These are phyloP conservation scores for Lyophyllum semitale DNA, from an alignment of 768 basidiomycete genomes.

Conservation along the genomic window DNA sequence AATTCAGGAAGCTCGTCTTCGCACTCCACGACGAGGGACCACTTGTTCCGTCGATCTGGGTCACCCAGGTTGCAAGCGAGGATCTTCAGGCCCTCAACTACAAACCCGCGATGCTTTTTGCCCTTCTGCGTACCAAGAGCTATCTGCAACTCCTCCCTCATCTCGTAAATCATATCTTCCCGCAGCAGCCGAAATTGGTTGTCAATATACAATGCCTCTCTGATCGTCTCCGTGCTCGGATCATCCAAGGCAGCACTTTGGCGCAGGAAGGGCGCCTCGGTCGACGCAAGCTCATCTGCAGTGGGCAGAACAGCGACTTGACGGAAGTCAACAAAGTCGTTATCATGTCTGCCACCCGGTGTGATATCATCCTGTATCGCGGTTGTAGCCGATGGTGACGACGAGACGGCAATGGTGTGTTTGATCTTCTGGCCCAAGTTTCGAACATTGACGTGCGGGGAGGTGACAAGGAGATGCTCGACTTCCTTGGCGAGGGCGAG, in stretches of 20 bases:
- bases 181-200: conserved; percentile 13
- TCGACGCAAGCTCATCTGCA: conserved; percentile 52
- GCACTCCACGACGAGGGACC: conserved; percentile 43
- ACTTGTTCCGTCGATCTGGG: conserved; percentile 27
- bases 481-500: conserved; percentile 14
- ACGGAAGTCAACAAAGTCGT: conserved; percentile 64
- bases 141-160: conserved; percentile 53
- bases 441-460: conserved; percentile 25
- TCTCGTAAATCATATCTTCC: conserved; percentile 14
- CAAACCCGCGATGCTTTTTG: conserved; percentile 29
- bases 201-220: conserved; percentile 5
- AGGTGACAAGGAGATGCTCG: conserved; percentile 22
- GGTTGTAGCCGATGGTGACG: conserved; percentile 19
- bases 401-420: conserved; percentile 26
- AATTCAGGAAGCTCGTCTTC: conserved; percentile 38
- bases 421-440: conserved; percentile 17
- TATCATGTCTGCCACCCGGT: conserved; percentile 72
- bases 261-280: conserved; percentile 49
- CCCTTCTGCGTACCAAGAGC: conserved; percentile 39
- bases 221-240: conserved; percentile 46
- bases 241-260: conserved; percentile 45
- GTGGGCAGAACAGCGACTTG: conserved; percentile 66
- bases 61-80: conserved; percentile 35
- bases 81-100: conserved; percentile 39
- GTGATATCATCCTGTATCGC: conserved; percentile 23